Evolutionary conservation across 257 asterid species (phyloP), one percentile per base, ranked within the genome.

Genomic region (Solanum pinnatisectum): DNA sequence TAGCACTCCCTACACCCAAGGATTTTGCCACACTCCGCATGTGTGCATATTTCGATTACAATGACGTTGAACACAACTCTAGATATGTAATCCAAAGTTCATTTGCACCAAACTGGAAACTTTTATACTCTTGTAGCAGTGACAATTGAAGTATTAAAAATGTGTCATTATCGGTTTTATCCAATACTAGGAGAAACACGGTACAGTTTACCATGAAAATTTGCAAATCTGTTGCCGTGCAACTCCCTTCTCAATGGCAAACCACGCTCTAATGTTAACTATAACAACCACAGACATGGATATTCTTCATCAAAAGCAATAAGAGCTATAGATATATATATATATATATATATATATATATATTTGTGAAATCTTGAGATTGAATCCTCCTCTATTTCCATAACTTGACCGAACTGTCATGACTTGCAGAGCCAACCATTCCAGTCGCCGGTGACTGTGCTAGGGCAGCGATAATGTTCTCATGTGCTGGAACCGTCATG

Each of bases 391-490:
- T 82, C 93, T 90, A 96, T 93, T 97, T 97, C 99, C 99, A 97
- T 68, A 96, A 88, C 96, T 97, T 97, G 40, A 97, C 95, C 1
- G 98, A 94, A 81, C 96, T 95, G 92, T 97, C 98, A 27, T 97
- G 99, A 92, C 99, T 95, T 60, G 98, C 99, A 32, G 98, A 95
- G 11, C 98, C 98, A 25, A 97, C 98, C 98, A 92, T 93, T 88
- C 98, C 98, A 0, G 98, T 94, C 22, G 89, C 91, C 30, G 98
- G 94, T 18, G 99, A 95, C 90, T 95, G 98, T 1, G 98, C 98
- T 92, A 97, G 88, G 42, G 98, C 95, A 73, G 98, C 95, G 56
- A 97, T 89, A 88, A 97, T 93, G 91, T 89, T 90, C 88, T 95
- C 98, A 33, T 95, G 98, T 1, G 98, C 99, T 3, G 95, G 91